Base-by-base conservation (phyloP, 108 stramenopile genomes). In the Nitzschia sp. region DNA sequence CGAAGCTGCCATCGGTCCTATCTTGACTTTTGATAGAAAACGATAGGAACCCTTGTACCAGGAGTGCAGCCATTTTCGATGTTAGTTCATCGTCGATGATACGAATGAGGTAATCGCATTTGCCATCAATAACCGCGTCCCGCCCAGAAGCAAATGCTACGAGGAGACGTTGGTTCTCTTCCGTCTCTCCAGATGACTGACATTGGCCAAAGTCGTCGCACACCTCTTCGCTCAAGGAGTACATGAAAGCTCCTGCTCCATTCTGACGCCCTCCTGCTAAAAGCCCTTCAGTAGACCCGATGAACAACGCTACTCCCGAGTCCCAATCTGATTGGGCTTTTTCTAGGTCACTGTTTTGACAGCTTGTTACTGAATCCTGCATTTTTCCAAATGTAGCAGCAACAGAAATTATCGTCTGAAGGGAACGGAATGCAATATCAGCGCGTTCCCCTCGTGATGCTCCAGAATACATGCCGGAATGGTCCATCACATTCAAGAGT, bases 221-320 rank as follows among this genome's bases (percentile, higher is more conserved):
- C 21, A 78, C 61, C 44, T 91, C 86, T 65, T 94, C 86, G 28
- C 75, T 88, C 54, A 94, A 61, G 26, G 83, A 58, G 62, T 81
- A 87, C 45, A 94, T 55, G 22, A 84, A 67, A 22, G 60, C 58
- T 9, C 93, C 93, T 56, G 76, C 44, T 6, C 63, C 46, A 26
- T 48, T 68, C 2, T 34, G 31, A 44, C 76, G 76, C 8, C 85
- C 85, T 41, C 75, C 76, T 17, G 79, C 59, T 15, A 63, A 25
- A 22, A 32, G 16, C 16, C 89, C 93, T 68, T 94, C 90, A 0
- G 81, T 60, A 38, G 83, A 88, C 22, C 93, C 93, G 50, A 83
- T 70, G 62, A 63, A 80, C 4, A 85, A 29, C 1, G 90, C 90
- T n/a, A 71, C 90, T 26, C 85, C 93, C 59, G 41, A 59, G 54